Percentiles rank a stretch among this genome's conserved stretches.
phyloP scores from a whole-genome alignment of 2,329 filamentous ascomycete species.

The Clonostachys byssicola region DNA sequence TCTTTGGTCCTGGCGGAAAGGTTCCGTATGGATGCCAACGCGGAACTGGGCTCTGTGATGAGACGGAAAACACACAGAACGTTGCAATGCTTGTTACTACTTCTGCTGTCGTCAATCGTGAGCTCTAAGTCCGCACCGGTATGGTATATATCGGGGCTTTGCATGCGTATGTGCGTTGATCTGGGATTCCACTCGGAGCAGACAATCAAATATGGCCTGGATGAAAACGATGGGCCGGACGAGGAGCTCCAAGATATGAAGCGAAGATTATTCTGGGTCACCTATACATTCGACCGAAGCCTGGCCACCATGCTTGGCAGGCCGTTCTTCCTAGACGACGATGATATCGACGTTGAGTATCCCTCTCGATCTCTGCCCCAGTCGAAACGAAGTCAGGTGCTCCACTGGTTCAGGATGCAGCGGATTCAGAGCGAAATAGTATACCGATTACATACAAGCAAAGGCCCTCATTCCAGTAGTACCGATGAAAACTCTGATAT shows the following conservation, averaged over 20 bases:
- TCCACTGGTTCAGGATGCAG: slow-evolving; percentile 13
- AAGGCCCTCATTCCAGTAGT: too few species aligned
- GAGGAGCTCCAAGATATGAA: slow-evolving; percentile 5
- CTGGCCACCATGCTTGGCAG: slow-evolving; percentile 13
- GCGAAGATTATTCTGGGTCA: slow-evolving; percentile 16
- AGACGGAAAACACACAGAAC: slow-evolving; percentile 9
- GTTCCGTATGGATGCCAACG: slow-evolving; percentile 9
- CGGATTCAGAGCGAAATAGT: slow-evolving; percentile 11
- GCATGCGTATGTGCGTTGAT: slow-evolving; percentile 14
- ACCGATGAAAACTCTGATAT: not conserved
- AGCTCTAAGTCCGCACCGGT: slow-evolving; percentile 10
- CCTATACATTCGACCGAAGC: slow-evolving; percentile 13
- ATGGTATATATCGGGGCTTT: slow-evolving; percentile 14
- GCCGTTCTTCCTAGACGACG: slow-evolving; percentile 12
- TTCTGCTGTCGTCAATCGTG: slow-evolving; percentile 11
- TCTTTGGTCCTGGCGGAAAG: slow-evolving; percentile 7
- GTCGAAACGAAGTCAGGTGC: slow-evolving; percentile 4
- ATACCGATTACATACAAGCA: not conserved
- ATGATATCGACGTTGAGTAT: slow-evolving; percentile 11
- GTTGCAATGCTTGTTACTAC: slow-evolving; percentile 11
- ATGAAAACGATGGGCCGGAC: slow-evolving; percentile 2
- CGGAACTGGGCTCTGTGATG: slow-evolving; percentile 10
- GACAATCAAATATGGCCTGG: slow-evolving; percentile 2
- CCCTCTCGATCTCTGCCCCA: slow-evolving; percentile 2
- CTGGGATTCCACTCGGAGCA: slow-evolving; percentile 12